Percentiles rank a stretch among this genome's conserved stretches.
phyloP scores from a whole-genome alignment of 192 early-diverging fungal species.

The Physocladia obscura region DNA sequence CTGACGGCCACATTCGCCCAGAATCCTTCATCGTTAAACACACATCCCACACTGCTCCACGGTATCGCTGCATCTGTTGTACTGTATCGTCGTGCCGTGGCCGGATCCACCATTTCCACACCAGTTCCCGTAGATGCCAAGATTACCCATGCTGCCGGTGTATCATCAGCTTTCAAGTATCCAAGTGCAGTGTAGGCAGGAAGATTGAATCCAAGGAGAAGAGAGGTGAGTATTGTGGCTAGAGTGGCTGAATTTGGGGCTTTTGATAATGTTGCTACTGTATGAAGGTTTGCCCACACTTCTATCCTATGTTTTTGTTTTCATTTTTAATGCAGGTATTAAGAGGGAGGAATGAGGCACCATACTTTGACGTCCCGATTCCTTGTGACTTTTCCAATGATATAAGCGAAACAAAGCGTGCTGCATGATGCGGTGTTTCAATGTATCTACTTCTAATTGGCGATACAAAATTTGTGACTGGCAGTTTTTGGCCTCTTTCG shows the following conservation, averaged over 20 bases:
- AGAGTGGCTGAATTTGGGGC: not conserved
- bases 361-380: constrained; percentile 24
- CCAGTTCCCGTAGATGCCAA: not conserved
- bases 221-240: constrained; percentile 26
- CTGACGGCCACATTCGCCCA: constrained; percentile 24
- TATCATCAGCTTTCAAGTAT: not conserved
- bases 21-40: constrained; percentile 35
- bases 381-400: constrained; percentile 1
- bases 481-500: constrained; percentile 28
- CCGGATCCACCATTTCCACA: constrained; percentile 24
- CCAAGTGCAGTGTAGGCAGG: constrained; percentile 25
- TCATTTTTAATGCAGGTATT: not conserved
- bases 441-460: constrained; percentile 26
- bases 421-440: constrained; percentile 28
- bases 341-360: not conserved
- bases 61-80: not conserved
- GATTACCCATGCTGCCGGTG: constrained; percentile 23
- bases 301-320: constrained; percentile 9
- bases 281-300: constrained; percentile 29
- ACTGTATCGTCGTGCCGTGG: constrained; percentile 2
- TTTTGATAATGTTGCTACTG: constrained; percentile 24
- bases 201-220: constrained; percentile 27
- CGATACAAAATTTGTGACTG: constrained; percentile 28
- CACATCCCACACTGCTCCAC: constrained; percentile 22
- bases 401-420: constrained; percentile 31